Evolutionary conservation across 352 stramenopile species (phyloP), one percentile per base, ranked within the genome.

Genomic region (Phytophthora uliginosa): DNA sequence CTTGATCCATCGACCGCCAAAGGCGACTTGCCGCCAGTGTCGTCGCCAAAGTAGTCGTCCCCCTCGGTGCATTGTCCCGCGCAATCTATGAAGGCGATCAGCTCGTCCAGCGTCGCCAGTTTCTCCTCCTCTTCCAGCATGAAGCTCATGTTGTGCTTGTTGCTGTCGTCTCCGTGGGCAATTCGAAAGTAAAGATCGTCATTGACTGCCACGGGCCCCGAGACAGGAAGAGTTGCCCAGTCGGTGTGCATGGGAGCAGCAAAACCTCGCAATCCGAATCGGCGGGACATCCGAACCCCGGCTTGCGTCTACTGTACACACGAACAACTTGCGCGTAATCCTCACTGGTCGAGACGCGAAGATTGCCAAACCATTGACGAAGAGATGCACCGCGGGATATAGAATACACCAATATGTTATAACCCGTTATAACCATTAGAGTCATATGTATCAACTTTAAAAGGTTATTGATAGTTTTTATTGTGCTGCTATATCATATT

Each of bases 71-170:
- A 53, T 31, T 53, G 47, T 2, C 50, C 51, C 22, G 38, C 12
- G 47, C 54, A 36, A 10, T 74, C 53, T 26, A 64, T 63, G 36
- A 65, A 74, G 26, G 60, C 58, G 18, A 74, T 38, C 7, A 70
- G 59, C 42, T 64, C 60, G 24, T 66, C 53, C 7, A 61, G 33
- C 7, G 67, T 66, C 12, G 54, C 60, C 22, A 60, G 26, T 0
- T 47, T 40, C 8, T 70, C 67, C 12, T 60, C 61, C 10, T 58
- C 59, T 17, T 63, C 51, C 1, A 31, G 31, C 50, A 70, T 51
- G 53, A 70, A 81, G 59, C 53, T 77, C 73, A 79, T 79, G 18
- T 15, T n/a, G 17, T 22, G 42, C 17, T 17, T 42, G 15, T 31
- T 38, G 28, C 28, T 57, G 40, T 45, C 20, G 5, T 60, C 22